Conservation (phyloP, 2,329 filamentous ascomycete genomes). For the Pleoardoris graminearum region DNA sequence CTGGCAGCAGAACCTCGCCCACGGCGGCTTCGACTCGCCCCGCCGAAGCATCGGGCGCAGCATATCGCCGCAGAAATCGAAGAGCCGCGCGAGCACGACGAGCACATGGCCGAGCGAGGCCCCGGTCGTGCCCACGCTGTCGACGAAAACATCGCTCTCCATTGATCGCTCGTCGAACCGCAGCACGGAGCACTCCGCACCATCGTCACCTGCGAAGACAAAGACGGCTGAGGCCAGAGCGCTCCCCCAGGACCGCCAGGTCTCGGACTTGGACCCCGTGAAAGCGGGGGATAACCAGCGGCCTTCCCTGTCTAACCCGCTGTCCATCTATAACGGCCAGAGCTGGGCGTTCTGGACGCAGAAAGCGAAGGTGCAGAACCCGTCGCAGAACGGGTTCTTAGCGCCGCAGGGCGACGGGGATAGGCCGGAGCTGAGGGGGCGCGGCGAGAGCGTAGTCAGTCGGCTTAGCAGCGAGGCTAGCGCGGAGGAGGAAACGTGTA, state of each 20-base stretch:
- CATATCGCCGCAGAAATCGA: background rate
- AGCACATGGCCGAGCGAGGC: background rate
- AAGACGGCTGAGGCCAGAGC: background rate
- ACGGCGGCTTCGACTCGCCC: background rate
- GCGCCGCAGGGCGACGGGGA: background rate
- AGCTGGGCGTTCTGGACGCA: conserved; percentile 1
- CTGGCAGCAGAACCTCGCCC: conserved; percentile 1
- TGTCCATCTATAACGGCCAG: background rate
- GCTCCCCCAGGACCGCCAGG: background rate
- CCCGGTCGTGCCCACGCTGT: background rate
- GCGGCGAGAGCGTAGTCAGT: background rate
- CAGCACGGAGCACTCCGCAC: background rate
- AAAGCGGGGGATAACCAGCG: background rate
- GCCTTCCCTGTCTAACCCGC: background rate
- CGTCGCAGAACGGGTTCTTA: background rate
- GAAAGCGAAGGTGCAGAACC: background rate
- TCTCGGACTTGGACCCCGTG: background rate
- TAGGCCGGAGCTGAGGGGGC: background rate
- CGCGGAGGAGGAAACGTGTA: background rate
- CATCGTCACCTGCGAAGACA: background rate
- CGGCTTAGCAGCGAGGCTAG: conserved; percentile 2
- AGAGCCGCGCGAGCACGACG: background rate
- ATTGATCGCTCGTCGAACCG: background rate
- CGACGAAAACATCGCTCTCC: background rate
- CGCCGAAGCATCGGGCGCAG: conserved; percentile 5